Base-by-base conservation (phyloP, 225 moss, liverwort and hornwort species). In the Climacium dendroides region DNA sequence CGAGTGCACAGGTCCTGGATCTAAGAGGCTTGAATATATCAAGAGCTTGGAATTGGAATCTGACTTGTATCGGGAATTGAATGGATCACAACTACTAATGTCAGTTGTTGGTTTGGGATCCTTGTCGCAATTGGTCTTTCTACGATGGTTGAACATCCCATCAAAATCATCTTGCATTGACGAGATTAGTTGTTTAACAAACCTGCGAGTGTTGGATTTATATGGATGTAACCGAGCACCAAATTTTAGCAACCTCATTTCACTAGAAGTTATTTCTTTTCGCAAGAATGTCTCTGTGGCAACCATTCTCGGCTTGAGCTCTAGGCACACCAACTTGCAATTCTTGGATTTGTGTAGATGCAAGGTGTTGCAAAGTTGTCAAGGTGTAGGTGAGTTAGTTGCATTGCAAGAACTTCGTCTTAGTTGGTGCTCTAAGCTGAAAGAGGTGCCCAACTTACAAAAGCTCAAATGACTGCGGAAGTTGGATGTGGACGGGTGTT, bases 401-500 rank as follows among this genome's bases (percentile, higher is more conserved):
- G 10, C 28, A 3, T 45, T 72, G 17, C 17, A 45, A 0, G 45
- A 45, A 45, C 29, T 72, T 28, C 0, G 4, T 45, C 17, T 72
- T 1, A 2, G 0, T 2, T 0, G 3, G 5, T 72, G 72, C 17
- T 17, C 2, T 3, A 15, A 29, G 15, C 1, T 45, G 1, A 45
- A 23, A 24, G 17, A 43, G 5, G 16, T 71, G 25, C 43, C 43
- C 9, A 28, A 71, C 9, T 26, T 72, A 22, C 28, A 45, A 0
- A 72, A 72, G 17, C 0, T 45, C 0, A 72, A 17, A 26, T 1
- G 1, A 1, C 3, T 70, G 13, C 23, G 0, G 0, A 18, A 10
- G 34, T 64, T 64, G 34, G 13, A 34, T 15, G 16, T 62, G 5
- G 4, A 2, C 4, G 9, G 0, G 0, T 64, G 64, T 2, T 1